Evolutionary conservation across 305 asterid genomes (phyloP).

Genomic region (Caryopteris hybrid): DNA sequence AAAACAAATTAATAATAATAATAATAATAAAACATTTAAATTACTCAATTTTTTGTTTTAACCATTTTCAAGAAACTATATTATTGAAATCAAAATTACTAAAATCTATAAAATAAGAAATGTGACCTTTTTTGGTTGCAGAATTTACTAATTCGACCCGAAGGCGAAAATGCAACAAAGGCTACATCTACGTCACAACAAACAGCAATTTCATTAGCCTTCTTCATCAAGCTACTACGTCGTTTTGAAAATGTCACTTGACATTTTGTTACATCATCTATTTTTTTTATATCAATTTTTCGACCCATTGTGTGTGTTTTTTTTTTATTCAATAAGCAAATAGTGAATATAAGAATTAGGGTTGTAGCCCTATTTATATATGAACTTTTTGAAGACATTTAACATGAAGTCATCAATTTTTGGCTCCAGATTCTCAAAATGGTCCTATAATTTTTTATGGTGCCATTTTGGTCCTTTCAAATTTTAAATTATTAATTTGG

Average conservation of each 20-base stretch:
- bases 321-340: background rate
- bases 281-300: constrained; percentile 45
- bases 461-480: background rate
- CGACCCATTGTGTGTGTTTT: constrained; percentile 35
- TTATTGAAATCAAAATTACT: background rate
- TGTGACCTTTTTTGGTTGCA: constrained; percentile 32
- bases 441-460: background rate
- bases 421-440: too few relatives aligned
- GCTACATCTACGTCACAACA: constrained; percentile 50
- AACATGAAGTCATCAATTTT: constrained; percentile 4
- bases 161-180: constrained; percentile 47
- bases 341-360: background rate
- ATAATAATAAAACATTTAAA: background rate
- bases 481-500: too few relatives aligned
- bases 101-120: background rate
- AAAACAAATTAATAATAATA: background rate
- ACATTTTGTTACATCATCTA: constrained; percentile 39
- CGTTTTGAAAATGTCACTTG: constrained; percentile 65
- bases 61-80: background rate
- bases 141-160: constrained; percentile 45
- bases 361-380: constrained; percentile 20
- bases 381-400: background rate
- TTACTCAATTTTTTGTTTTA: background rate
- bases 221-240: constrained; percentile 43
- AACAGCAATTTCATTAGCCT: constrained; percentile 36